Evolutionary conservation across 2,329 filamentous ascomycete species (phyloP), one percentile per base, ranked within the genome.

Genomic region (Elsinoe fawcettii): DNA sequence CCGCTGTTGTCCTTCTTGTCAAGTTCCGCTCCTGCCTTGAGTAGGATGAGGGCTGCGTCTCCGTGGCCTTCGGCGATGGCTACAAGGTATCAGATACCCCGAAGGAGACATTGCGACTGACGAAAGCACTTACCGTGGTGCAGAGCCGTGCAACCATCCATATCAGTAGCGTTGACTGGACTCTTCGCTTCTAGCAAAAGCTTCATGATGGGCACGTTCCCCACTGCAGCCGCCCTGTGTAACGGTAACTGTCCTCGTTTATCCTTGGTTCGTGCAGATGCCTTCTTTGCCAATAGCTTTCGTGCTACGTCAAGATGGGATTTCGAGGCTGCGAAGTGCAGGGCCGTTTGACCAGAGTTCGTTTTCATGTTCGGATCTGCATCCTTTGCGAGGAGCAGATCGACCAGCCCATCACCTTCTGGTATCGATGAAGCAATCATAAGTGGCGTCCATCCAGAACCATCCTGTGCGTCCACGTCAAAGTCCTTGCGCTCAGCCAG

Each of bases 311-410:
- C 88, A 44, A 96, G 76, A 68, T 95, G 91, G 66, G 83, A 83
- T 72, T 99, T 99, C 30, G 90, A 96, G 12, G 88, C 86, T 51
- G 90, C 84, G 68, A 97, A 96, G 72, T 97, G 92, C 18, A 99
- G 80, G 8, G 87, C 89, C 20, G 90, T 96, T 74, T 87, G 86
- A 60, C 85, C 85, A 59, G 75, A 81, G 68, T 82, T 78, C 83
- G 86, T 92, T 71, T 86, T 90, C 60, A 82, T 77, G 65, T 89
- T 87, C 0, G 87, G 77, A 63, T 90, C 85, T 2, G 88, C 88
- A 30, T 80, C 85, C 66, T 84, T 86, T 54, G 76, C 73, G 1
- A 93, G 75, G 8, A 93, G 77, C 1, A 90, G 71, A 41, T 83
- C 79, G 12, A 90, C 78, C 1, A 91, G 73, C 8, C 79, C 77